Base-by-base conservation (phyloP, 305 asterid genomes). In the Fraxinus angustifolia region DNA sequence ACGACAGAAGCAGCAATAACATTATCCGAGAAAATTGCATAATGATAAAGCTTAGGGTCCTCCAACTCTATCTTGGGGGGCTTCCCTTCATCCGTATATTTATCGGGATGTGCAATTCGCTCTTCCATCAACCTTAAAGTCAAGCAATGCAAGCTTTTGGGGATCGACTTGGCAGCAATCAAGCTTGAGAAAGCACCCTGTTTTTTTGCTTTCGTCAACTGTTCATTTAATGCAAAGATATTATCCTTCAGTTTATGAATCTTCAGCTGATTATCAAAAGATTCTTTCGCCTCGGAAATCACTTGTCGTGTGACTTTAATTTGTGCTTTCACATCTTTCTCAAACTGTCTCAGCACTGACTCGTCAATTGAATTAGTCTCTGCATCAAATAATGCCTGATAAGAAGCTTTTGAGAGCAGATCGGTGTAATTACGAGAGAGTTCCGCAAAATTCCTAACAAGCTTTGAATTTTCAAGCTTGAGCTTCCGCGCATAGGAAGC, bases 1-100 rank as follows among this genome's bases (percentile, higher is more conserved):
- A 85, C 88, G 76, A 85, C 88, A 56, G 88, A 85, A 19, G 88
- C 88, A 50, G 88, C 88, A 82, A 85, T 70, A 34, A 85, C 88
- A 45, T 85, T 85, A 72, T 85, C 88, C 4, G 88, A 85, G 81
- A 85, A 85, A 58, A 85, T 82, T 26, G 88, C 88, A 82, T 85
- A 85, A 53, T 85, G 88, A 77, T 85, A 85, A 58, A 85, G 84
- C n/a, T 73, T 73, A 7, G 88, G 85, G 72, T 85, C 84, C 79
- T 85, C 85, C 2, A 75, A 77, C 78, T 82, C 88, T 14, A 80
- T 85, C 30, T 80, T 80, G 45, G 79, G 75, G 35, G 80, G 84
- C 79, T 85, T 85, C 45, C 84, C 85, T 79, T 75, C 88, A 71
- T 85, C 83, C 6, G 80, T 76, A 75, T 85, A 85, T 78, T 85